These are phyloP conservation scores for Dendrobium catenatum DNA, from an alignment of 106 monocot genomes.

Conservation along the genomic window DNA sequence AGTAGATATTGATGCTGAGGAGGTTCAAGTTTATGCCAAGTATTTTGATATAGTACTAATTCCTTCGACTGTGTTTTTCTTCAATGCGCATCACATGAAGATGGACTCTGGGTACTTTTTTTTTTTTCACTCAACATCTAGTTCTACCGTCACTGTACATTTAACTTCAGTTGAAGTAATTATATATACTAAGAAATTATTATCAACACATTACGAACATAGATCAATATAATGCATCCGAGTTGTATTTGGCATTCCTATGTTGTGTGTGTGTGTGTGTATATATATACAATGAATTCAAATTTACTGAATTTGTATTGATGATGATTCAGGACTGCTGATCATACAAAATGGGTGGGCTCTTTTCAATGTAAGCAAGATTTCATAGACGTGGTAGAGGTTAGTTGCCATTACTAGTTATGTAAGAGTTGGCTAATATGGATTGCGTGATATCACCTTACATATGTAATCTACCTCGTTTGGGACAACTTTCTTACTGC, in stretches of 20 bases:
- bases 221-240: too few relatives aligned
- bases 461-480: not conserved
- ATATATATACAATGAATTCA: not conserved
- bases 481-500: too few relatives aligned
- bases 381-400: conserved; percentile 96
- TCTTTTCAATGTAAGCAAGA: conserved; percentile 82
- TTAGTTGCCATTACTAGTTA: conserved; percentile 15
- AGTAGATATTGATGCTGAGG: conserved; percentile 73
- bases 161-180: not conserved
- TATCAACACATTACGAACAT: too few relatives aligned
- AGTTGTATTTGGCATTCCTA: too few relatives aligned
- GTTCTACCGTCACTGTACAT: not conserved
- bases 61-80: conserved; percentile 90
- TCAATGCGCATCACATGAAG: conserved; percentile 99
- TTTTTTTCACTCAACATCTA: not conserved
- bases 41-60: conserved; percentile 81
- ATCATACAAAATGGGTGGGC: conserved; percentile 96
- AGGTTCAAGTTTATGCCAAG: conserved; percentile 69
- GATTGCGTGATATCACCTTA: not conserved
- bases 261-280: too few relatives aligned
- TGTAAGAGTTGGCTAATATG: not conserved
- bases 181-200: not conserved
- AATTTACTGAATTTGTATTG: not conserved
- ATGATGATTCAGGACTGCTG: conserved; percentile 58
- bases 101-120: conserved; percentile 83